Percentiles rank a stretch among this genome's conserved stretches.
Conservation (phyloP, 257 asterid species). For the Nicotiana obtusifolia region DNA sequence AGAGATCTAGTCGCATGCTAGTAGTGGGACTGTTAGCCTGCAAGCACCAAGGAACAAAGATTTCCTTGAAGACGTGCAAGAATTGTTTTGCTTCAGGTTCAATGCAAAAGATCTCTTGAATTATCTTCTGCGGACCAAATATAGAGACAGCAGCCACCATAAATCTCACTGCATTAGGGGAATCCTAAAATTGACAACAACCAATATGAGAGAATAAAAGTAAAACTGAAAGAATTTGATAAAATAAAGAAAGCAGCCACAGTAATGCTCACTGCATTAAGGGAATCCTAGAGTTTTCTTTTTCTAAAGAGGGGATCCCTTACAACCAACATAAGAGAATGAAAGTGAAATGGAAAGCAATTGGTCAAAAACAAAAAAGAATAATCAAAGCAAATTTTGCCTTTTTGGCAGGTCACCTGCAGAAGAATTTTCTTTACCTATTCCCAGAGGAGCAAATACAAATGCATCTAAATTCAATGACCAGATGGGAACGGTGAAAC, state of each 20-base stretch:
- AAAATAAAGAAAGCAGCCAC: too few species aligned
- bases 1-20: constrained; percentile 61
- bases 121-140: constrained; percentile 72
- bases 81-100: constrained; percentile 44
- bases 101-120: constrained; percentile 46
- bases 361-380: neutral
- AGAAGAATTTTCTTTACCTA: neutral
- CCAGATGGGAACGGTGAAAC: constrained; percentile 1
- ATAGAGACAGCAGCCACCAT: constrained; percentile 47
- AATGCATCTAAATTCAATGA: neutral
- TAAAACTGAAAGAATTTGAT: neutral
- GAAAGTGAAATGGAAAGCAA: neutral
- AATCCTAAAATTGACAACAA: constrained; percentile 47
- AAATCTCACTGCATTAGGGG: constrained; percentile 63
- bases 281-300: too few species aligned
- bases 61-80: constrained; percentile 50
- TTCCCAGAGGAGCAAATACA: neutral
- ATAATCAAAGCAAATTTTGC: neutral
- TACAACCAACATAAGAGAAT: neutral
- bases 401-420: neutral
- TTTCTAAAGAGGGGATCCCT: neutral
- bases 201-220: neutral
- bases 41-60: constrained; percentile 81
- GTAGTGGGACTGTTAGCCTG: constrained; percentile 34
- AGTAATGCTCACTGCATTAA: too few species aligned